Conservation (phyloP, 108 stramenopile species). For the Pseudonitzschia pungens region DNA sequence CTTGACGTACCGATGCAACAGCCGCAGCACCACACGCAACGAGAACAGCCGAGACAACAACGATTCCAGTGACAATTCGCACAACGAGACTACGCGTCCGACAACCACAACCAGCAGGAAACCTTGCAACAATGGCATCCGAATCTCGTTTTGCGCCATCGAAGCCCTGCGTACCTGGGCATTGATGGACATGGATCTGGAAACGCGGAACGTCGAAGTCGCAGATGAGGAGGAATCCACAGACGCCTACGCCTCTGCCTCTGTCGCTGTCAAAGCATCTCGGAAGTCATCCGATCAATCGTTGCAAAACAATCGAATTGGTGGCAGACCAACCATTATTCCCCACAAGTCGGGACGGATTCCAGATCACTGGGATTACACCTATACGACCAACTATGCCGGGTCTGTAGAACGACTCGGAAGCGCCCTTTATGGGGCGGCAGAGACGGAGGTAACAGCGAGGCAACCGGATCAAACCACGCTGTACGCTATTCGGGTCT, state of each 20-base stretch:
- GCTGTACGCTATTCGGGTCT: neutral
- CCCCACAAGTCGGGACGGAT: slow-evolving; percentile 7
- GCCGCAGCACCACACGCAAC: neutral
- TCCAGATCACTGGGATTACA: slow-evolving; percentile 8
- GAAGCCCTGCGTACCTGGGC: slow-evolving; percentile 2
- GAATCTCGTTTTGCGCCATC: slow-evolving; percentile 1
- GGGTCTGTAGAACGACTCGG: slow-evolving; percentile 1
- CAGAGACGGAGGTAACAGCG: neutral
- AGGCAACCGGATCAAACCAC: neutral
- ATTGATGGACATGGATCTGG: neutral
- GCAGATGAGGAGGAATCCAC: neutral
- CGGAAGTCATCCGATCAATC: too few species aligned
- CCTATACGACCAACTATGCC: slow-evolving; percentile 2
- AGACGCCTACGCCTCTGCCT: neutral
- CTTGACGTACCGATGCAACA: neutral
- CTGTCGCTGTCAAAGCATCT: too few species aligned
- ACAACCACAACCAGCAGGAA: neutral
- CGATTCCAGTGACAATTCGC: too few species aligned
- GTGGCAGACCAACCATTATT: neutral
- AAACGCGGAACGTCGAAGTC: neutral
- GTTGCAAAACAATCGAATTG: neutral
- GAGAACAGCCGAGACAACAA: too few species aligned
- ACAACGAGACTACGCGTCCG: neutral
- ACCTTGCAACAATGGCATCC: neutral
- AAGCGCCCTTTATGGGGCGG: neutral